phyloP scores from a whole-genome alignment of 2,329 filamentous ascomycete genomes.

The Trichoderma endophyticum region DNA sequence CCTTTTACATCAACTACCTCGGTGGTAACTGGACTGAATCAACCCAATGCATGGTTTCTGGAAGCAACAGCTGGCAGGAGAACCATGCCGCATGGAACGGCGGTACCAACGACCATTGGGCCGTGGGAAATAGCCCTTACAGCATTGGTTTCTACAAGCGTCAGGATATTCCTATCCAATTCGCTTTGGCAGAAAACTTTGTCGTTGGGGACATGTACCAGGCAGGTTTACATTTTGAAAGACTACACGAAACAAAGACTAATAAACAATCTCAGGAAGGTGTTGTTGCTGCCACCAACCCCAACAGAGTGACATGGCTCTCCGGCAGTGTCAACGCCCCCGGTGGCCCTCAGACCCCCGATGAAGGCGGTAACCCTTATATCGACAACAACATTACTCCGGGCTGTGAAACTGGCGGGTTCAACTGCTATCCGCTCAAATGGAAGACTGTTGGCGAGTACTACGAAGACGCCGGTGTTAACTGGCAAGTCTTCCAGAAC shows the following conservation, averaged over 20 bases:
- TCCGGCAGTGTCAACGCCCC: conserved; percentile 51
- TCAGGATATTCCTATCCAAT: conserved; percentile 53
- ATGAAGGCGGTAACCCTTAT: conserved; percentile 43
- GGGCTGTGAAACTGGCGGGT: conserved; percentile 39
- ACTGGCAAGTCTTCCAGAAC: conserved; percentile 51
- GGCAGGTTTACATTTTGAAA: background rate
- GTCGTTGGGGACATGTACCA: conserved; percentile 56
- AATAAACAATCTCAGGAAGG: conserved; percentile 33
- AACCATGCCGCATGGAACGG: conserved; percentile 52
- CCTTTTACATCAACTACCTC: conserved; percentile 54
- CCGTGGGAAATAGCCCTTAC: conserved; percentile 50
- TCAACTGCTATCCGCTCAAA: conserved; percentile 52
- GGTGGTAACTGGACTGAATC: conserved; percentile 48
- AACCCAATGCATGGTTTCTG: conserved; percentile 53
- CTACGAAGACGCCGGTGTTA: conserved; percentile 46
- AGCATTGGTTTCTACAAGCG: conserved; percentile 50
- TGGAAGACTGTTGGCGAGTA: conserved; percentile 52
- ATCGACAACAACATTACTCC: conserved; percentile 50
- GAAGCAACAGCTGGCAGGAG: conserved; percentile 48
- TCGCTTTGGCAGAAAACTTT: conserved; percentile 52
- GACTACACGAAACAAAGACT: background rate
- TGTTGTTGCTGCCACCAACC: conserved; percentile 50
- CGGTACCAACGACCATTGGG: conserved; percentile 53
- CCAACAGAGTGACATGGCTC: conserved; percentile 50
- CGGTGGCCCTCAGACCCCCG: conserved; percentile 39